Base-by-base conservation (phyloP, 352 stramenopile species). In the Peronospora belbahrii region DNA sequence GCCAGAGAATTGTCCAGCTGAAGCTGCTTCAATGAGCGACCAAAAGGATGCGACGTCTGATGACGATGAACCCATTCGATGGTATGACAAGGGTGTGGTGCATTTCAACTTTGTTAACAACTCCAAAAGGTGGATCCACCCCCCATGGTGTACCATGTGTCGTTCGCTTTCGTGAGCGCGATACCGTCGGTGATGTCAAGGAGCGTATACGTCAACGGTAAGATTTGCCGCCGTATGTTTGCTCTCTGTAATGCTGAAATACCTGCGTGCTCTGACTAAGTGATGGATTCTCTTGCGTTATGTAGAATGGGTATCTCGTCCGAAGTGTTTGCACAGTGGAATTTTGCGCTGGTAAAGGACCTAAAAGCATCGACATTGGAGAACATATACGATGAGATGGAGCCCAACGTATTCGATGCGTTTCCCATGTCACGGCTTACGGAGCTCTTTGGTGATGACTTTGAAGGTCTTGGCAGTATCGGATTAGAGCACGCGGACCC, bases 401-500 rank as follows among this genome's bases (percentile, higher is more conserved):
- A 88, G 23, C 39, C 54, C 0, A 75, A 76, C 10, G 58, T 48
- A 18, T 51, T 85, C 9, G 65, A 83, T 3, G 53, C 44, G 18
- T 77, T 83, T 34, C 49, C 67, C 5, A 86, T 88, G 77, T 47
- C 50, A n/a, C 65, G 67, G 36, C 48, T 88, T 0, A 62, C 83
- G 42, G 73, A 86, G 13, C 42, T 83, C 11, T 87, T 74, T 28
- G 72, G 74, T 6, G 38, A 38, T 1, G 63, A 70, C 32, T 87
- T 84, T 38, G 61, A 76, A 18, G 67, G 67, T 34, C 62, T 88
- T 13, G 58, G 52, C 6, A 70, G 46, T 30, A 51, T 94, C 10
- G 83, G 83, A 0, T 52, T 94, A 22, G 83, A 94, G 49, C 80
- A 94, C 48, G 64, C 70, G 1, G 75, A 90, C 41, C 62, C 65